Base-by-base conservation (phyloP, 2,329 filamentous ascomycete species). In the Cercospora citrullina region DNA sequence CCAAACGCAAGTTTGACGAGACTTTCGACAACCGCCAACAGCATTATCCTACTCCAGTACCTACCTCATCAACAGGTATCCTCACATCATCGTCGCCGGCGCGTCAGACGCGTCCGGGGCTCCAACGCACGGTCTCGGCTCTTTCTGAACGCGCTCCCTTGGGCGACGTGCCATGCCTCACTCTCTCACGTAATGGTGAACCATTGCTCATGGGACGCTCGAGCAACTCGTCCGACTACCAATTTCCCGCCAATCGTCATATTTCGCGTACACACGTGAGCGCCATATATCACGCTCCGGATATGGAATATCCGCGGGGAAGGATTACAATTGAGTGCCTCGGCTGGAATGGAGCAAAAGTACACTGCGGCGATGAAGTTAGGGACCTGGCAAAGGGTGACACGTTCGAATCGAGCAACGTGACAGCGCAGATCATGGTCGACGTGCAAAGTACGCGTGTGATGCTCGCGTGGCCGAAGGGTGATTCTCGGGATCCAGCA, bases 201-300 rank as follows among this genome's bases (percentile, higher is more conserved):
- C 83, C 89, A 14, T 82, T 97, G 36, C 86, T 91, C 69, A 95
- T 99, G 90, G 95, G 95, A 71, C 88, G 95, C 72, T 97, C 94
- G 5, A 97, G 92, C 82, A 94, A 93, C 80, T 96, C 94, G 14
- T 96, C 93, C n/a, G 89, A 97, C 77, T 95, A 94, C 79, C 94
- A 97, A 81, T 86, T 99, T 14, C 95, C 95, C 28, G 89, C 92
- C 74, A 97, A 96, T 81, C 91, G 93, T 58, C 87, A 96, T 68
- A 93, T 99, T 71, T 98, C 95, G 76, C 91, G 95, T 77, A 88
- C 98, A 26, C 95, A 99, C 78, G 91, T 97, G 80, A 91, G 92
- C 81, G 94, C 93, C 71, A 87, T 89, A 63, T 99, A 94, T 79
- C 87, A 94, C 71, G 86, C 90, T 23, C 88, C 92, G 12, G 82